Conservation (phyloP, 129 eudicot genomes). For the Tanacetum coccineum region DNA sequence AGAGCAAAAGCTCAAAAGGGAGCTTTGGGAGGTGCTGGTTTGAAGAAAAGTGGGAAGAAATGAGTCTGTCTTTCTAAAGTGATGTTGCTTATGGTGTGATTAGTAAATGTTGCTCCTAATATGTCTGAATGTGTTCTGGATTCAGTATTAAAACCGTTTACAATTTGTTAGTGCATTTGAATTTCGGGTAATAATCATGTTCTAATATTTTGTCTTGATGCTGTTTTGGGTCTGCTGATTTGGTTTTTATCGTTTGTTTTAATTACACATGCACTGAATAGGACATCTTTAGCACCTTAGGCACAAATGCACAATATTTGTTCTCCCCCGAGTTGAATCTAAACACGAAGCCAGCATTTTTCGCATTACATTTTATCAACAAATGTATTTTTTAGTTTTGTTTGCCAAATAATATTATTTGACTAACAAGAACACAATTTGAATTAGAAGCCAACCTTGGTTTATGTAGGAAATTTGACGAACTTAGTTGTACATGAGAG, state of each 20-base stretch:
- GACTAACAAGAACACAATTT: neutral
- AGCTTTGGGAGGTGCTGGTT: conserved; percentile 69
- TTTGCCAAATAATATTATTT: neutral
- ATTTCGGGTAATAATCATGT: conserved; percentile 24
- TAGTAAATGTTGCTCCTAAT: conserved; percentile 17
- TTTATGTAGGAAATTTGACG: neutral
- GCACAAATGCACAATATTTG: too few species aligned
- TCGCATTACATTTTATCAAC: neutral
- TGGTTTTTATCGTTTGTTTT: neutral
- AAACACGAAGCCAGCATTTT: neutral
- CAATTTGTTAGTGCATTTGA: conserved; percentile 6
- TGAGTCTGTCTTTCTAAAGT: conserved; percentile 49
- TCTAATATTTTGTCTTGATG: conserved; percentile 18
- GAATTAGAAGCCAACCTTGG: neutral
- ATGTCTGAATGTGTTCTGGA: conserved; percentile 9
- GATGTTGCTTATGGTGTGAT: conserved; percentile 21
- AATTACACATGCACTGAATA: too few species aligned
- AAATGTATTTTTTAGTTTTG: neutral
- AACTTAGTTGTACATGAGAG: too few species aligned
- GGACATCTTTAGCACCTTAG: too few species aligned
- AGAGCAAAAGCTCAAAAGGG: conserved; percentile 90
- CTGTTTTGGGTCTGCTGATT: neutral
- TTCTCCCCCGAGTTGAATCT: too few species aligned
- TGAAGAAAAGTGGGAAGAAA: conserved; percentile 81
- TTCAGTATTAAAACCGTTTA: conserved; percentile 10